These are phyloP conservation scores for Pseudonectria buxi DNA, from an alignment of 2,329 filamentous ascomycete genomes.

Conservation along the genomic window DNA sequence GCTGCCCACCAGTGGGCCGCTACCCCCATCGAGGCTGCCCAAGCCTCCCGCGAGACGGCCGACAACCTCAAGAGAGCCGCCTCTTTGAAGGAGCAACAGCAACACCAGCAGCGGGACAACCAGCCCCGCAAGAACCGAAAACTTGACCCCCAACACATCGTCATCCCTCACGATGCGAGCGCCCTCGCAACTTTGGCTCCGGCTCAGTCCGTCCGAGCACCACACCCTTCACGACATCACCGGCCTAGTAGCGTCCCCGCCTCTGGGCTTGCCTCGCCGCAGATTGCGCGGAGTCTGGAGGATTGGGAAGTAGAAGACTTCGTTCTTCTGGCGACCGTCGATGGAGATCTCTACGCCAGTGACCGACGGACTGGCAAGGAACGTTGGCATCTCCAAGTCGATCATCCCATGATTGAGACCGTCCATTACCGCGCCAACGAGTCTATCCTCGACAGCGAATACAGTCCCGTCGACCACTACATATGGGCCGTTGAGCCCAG, in stretches of 20 bases:
- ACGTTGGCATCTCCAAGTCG: slow-evolving; percentile 79
- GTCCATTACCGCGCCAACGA: slow-evolving; percentile 68
- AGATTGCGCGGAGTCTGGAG: slow-evolving; percentile 92
- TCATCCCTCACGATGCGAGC: slow-evolving; percentile 68
- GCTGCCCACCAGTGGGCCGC: slow-evolving; percentile 24
- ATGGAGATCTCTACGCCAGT: slow-evolving; percentile 88
- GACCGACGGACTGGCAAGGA: slow-evolving; percentile 79
- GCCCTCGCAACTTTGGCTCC: slow-evolving; percentile 97
- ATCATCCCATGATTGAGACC: slow-evolving; percentile 85
- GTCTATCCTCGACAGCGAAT: slow-evolving; percentile 52
- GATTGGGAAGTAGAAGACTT: slow-evolving; percentile 99
- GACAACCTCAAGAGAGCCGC: slow-evolving; percentile 20
- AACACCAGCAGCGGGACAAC: slow-evolving; percentile 14
- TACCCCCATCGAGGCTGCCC: slow-evolving; percentile 23
- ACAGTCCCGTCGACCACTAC: slow-evolving; percentile 70
- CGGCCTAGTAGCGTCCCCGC: slow-evolving; percentile 49
- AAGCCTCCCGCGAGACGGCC: slow-evolving; percentile 21
- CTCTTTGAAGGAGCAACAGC: slow-evolving; percentile 19
- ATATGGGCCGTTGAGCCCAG: slow-evolving; percentile 94
- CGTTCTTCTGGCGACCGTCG: slow-evolving; percentile 99
- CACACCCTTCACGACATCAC: slow-evolving; percentile 59
- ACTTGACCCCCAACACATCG: slow-evolving; percentile 24
- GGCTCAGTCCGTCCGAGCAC: slow-evolving; percentile 93
- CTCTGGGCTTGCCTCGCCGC: slow-evolving; percentile 71
- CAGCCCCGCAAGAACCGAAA: slow-evolving; percentile 26